Percentiles rank a stretch among this genome's conserved stretches.
Conservation (phyloP, 73 alveolate genomes). For the Paramecium primaurelia region DNA sequence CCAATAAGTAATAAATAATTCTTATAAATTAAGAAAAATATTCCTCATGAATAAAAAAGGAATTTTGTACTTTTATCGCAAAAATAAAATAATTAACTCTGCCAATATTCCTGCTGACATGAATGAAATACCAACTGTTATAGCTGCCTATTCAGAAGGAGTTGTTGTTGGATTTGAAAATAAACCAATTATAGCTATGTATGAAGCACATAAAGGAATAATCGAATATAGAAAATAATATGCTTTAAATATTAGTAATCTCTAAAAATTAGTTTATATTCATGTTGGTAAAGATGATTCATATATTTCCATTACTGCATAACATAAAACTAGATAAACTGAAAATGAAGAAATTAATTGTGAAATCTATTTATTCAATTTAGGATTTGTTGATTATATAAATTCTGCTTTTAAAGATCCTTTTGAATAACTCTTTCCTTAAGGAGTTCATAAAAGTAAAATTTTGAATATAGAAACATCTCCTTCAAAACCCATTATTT, state of each 20-base stretch:
- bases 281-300: conserved; percentile 44
- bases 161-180: conserved; percentile 29
- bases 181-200: neutral
- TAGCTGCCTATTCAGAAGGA: conserved; percentile 15
- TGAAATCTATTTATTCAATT: conserved; percentile 46
- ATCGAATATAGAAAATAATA: conserved; percentile 18
- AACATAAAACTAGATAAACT: neutral
- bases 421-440: conserved; percentile 48
- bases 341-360: conserved; percentile 9
- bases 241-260: neutral
- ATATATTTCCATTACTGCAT: neutral
- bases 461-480: neutral
- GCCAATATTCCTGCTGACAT: neutral
- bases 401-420: conserved; percentile 59
- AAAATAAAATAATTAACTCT: neutral
- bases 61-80: neutral
- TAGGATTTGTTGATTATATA: conserved; percentile 50
- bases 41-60: neutral
- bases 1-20: neutral
- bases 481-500: conserved; percentile 45
- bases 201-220: neutral
- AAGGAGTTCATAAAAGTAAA: conserved; percentile 59
- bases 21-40: neutral
- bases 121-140: neutral
- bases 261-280: neutral